Evolutionary conservation across 2,329 filamentous ascomycete species (phyloP).

Genomic region (Pseudogymnoascus sp.): DNA sequence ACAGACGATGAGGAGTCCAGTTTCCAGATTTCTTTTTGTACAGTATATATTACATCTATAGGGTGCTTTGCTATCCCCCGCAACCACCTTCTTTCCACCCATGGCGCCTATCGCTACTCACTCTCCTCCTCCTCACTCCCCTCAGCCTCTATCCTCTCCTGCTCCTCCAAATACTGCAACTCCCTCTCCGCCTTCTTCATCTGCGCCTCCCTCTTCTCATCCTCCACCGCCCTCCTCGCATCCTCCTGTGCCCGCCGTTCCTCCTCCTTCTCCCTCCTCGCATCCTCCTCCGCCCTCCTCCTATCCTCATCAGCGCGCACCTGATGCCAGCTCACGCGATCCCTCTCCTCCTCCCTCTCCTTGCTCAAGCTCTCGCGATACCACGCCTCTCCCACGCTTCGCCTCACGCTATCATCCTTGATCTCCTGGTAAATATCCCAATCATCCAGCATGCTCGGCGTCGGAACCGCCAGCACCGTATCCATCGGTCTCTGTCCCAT

Average conservation of each 20-base stretch:
- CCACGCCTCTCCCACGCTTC: conserved; percentile 33
- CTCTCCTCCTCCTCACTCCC: no score
- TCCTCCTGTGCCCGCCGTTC: not conserved
- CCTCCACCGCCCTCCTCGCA: not conserved
- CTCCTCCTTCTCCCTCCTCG: conserved; percentile 13
- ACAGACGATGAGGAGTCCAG: not conserved
- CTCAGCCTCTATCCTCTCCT: not conserved
- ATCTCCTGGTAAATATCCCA: conserved; percentile 45
- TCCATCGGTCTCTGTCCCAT: conserved; percentile 37
- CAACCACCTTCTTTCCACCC: not conserved
- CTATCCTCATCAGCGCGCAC: not conserved
- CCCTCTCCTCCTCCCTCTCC: conserved; percentile 15
- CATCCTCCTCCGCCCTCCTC: conserved; percentile 12
- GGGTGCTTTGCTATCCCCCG: not conserved
- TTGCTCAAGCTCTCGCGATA: conserved; percentile 20
- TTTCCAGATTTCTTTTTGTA: not conserved
- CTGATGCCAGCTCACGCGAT: conserved; percentile 14
- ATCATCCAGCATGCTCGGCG: conserved; percentile 50
- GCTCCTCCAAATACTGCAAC: not conserved
- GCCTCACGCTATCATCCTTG: conserved; percentile 33
- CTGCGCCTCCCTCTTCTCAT: not conserved
- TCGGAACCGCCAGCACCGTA: conserved; percentile 40
- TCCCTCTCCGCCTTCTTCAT: not conserved
- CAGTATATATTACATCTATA: not conserved
- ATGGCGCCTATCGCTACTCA: not conserved